These are phyloP conservation scores for Globisporangium spinosum DNA, from an alignment of 352 stramenopile species.

Conservation along the genomic window DNA sequence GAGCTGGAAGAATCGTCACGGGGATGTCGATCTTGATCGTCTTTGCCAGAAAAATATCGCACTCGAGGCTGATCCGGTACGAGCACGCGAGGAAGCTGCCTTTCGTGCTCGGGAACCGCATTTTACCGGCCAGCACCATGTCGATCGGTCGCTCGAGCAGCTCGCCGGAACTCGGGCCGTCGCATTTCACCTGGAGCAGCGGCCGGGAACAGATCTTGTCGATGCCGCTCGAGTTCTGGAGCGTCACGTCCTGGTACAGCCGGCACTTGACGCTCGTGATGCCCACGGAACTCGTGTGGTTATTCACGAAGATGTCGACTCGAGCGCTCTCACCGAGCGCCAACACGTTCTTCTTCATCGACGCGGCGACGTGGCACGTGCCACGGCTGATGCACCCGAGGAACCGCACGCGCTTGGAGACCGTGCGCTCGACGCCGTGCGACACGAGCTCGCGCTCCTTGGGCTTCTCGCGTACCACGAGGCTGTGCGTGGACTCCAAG, in stretches of 20 bases:
- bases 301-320: conserved; percentile 72
- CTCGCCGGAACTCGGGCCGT: conserved; percentile 41
- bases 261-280: conserved; percentile 50
- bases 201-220: conserved; percentile 38
- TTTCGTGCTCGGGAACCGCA: conserved; percentile 50
- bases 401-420: conserved; percentile 58
- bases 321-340: conserved; percentile 49
- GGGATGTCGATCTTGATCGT: conserved; percentile 35
- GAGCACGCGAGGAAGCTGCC: conserved; percentile 55
- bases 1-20: conserved; percentile 28
- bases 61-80: conserved; percentile 62
- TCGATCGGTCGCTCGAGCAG: conserved; percentile 61
- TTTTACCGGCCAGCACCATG: conserved; percentile 45
- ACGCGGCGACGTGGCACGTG: conserved; percentile 55
- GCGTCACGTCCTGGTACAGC: conserved; percentile 58
- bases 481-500: conserved; percentile 49
- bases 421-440: conserved; percentile 48
- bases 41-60: conserved; percentile 35
- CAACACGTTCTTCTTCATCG: conserved; percentile 64
- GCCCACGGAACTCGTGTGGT: conserved; percentile 51
- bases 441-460: conserved; percentile 14
- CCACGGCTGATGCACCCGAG: conserved; percentile 53
- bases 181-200: conserved; percentile 51
- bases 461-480: conserved; percentile 39
- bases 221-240: conserved; percentile 35